Conservation (phyloP, 176 grass and related monocot genomes). For the Puya raimondii region DNA sequence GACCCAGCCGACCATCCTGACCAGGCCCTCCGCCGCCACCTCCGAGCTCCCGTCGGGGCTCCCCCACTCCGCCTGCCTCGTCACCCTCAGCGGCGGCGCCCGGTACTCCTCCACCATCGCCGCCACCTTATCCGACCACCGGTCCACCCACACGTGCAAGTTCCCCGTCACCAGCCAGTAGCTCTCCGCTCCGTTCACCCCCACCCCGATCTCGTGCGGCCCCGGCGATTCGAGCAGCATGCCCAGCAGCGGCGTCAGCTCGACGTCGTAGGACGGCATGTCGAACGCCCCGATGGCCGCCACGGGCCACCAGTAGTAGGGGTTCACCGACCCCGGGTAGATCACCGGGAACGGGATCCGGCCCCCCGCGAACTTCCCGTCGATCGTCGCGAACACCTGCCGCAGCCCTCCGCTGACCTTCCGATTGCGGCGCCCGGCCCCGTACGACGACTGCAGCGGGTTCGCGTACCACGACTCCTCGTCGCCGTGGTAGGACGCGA, state of each 20-base stretch:
- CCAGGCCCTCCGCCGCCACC: conserved; percentile 7
- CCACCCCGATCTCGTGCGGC: conserved; percentile 6
- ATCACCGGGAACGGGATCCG: conserved; percentile 9
- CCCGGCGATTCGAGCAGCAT: background rate
- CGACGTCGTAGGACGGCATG: conserved; percentile 12
- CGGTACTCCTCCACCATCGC: background rate
- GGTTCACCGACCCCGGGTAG: conserved; percentile 12
- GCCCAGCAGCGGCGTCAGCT: conserved; percentile 8
- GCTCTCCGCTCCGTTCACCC: background rate
- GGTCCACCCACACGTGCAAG: conserved; percentile 9
- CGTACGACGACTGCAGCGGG: conserved; percentile 5
- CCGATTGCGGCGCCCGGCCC: background rate
- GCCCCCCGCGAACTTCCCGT: conserved; percentile 1
- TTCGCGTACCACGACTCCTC: conserved; percentile 11
- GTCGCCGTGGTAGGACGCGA: conserved; percentile 16
- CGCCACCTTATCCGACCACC: background rate
- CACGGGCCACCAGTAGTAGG: conserved; percentile 12
- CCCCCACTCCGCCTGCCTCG: background rate
- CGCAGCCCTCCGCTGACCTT: background rate
- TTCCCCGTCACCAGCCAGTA: conserved; percentile 9
- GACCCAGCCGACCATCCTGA: conserved; percentile 7
- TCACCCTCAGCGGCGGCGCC: conserved; percentile 1
- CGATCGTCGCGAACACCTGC: conserved; percentile 3
- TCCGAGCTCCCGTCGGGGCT: conserved; percentile 3
- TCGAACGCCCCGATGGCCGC: conserved; percentile 6